These are phyloP conservation scores for Gracilaria gracilis DNA, from an alignment of 23 red algal species.

Conservation along the genomic window DNA sequence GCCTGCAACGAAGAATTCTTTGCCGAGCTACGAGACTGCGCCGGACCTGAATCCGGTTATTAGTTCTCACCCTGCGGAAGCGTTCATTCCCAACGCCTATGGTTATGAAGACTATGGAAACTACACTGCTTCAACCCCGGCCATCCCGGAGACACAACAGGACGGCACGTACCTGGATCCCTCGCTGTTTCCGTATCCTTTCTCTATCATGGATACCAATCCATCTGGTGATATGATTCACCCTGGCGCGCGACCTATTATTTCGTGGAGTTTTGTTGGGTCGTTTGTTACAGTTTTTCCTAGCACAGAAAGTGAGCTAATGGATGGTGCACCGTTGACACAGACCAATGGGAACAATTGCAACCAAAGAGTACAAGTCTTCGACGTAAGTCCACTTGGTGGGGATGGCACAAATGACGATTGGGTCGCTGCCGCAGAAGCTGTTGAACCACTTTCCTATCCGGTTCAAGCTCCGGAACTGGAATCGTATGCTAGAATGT, in stretches of 20 bases:
- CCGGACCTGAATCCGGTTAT: background rate
- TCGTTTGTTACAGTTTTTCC: conserved; percentile 46
- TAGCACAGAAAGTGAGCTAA: background rate
- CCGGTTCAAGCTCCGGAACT: conserved; percentile 23
- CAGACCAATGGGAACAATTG: background rate
- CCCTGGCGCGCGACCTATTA: conserved; percentile 26
- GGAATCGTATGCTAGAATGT: conserved; percentile 53
- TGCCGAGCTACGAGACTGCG: background rate
- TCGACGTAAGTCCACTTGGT: conserved; percentile 18
- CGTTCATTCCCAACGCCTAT: background rate
- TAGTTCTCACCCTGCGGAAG: background rate
- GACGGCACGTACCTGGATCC: conserved; percentile 12
- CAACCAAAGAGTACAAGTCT: conserved; percentile 10
- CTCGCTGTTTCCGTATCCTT: conserved; percentile 44
- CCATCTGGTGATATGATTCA: conserved; percentile 46
- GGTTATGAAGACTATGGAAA: background rate
- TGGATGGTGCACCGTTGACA: background rate
- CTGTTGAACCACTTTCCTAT: conserved; percentile 23
- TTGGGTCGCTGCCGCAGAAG: conserved; percentile 38
- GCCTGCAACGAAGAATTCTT: background rate
- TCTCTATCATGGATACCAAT: conserved; percentile 66
- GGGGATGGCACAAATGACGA: conserved; percentile 48
- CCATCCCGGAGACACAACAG: background rate
- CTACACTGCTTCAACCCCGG: background rate
- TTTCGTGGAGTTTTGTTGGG: conserved; percentile 66